Evolutionary conservation across 495 filamentous ascomycete genomes (phyloP).

Genomic region (Parathielavia appendiculata): DNA sequence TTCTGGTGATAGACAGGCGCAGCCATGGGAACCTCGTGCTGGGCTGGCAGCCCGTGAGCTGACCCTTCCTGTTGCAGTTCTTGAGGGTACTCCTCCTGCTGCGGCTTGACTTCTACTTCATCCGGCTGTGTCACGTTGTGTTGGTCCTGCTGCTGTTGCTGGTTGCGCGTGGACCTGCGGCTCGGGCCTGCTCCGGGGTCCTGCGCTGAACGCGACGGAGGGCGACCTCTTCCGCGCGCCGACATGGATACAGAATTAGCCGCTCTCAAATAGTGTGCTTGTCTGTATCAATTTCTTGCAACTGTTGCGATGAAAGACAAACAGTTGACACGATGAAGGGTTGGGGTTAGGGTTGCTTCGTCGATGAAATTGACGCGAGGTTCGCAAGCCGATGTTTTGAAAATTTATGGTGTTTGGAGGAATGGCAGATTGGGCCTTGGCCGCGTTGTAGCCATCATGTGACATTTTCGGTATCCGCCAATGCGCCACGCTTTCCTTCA

Average conservation of each 20-base stretch:
- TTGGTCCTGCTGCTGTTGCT: conserved; percentile 18
- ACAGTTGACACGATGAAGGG: conserved; percentile 22
- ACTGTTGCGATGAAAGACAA: background rate
- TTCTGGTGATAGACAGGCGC: background rate
- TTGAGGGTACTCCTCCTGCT: conserved; percentile 7
- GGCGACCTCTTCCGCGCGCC: conserved; percentile 25
- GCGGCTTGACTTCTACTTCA: background rate
- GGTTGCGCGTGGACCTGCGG: conserved; percentile 27
- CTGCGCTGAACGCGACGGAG: conserved; percentile 14
- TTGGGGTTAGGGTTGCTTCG: conserved; percentile 34
- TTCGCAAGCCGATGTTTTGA: conserved; percentile 21
- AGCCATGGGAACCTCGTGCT: conserved; percentile 8
- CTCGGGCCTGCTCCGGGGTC: conserved; percentile 18
- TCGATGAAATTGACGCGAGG: conserved; percentile 12
- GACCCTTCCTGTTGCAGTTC: conserved; percentile 16
- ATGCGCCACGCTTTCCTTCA: background rate
- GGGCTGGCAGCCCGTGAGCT: background rate
- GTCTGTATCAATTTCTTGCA: background rate
- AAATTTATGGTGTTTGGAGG: conserved; percentile 14
- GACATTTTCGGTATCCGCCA: no score
- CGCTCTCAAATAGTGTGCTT: background rate
- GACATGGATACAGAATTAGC: conserved; percentile 12
- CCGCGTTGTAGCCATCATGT: background rate
- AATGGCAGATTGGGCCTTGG: background rate
- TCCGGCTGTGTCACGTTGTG: conserved; percentile 6